Conservation (phyloP, 495 filamentous ascomycete species). For the Choiromyces venosus region DNA sequence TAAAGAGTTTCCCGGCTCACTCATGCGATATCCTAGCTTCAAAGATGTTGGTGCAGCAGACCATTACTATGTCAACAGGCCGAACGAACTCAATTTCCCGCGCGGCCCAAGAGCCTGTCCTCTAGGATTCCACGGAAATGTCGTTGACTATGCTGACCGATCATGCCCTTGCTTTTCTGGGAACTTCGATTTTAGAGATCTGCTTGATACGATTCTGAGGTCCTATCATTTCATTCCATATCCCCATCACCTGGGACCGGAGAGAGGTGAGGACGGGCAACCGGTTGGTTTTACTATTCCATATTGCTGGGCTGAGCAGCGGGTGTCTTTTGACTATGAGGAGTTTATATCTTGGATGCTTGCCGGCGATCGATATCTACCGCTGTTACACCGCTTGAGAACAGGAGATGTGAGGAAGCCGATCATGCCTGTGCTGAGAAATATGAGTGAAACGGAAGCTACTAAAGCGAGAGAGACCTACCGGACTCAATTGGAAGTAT, state of each 20-base stretch:
- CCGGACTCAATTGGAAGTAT: constrained; percentile 14
- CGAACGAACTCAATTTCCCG: constrained; percentile 12
- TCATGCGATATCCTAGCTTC: constrained; percentile 20
- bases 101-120: constrained; percentile 16
- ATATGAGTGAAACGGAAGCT: background rate
- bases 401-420: constrained; percentile 3
- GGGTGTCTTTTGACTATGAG: constrained; percentile 11
- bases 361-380: constrained; percentile 27
- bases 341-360: constrained; percentile 24
- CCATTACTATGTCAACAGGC: constrained; percentile 22
- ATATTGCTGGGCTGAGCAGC: constrained; percentile 15
- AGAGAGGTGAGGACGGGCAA: background rate
- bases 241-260: background rate
- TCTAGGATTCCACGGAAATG: constrained; percentile 15
- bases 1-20: background rate
- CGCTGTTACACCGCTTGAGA: constrained; percentile 20
- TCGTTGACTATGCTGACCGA: constrained; percentile 27
- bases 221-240: constrained; percentile 22
- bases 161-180: constrained; percentile 25
- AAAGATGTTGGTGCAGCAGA: constrained; percentile 27
- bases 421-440: background rate
- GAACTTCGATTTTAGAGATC: constrained; percentile 25
- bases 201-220: constrained; percentile 25
- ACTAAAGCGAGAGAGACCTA: constrained; percentile 14
- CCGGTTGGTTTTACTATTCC: background rate